Evolutionary conservation across 1,284 basidiomycete species (phyloP).

Genomic region (Leccinum pallidistipes): DNA sequence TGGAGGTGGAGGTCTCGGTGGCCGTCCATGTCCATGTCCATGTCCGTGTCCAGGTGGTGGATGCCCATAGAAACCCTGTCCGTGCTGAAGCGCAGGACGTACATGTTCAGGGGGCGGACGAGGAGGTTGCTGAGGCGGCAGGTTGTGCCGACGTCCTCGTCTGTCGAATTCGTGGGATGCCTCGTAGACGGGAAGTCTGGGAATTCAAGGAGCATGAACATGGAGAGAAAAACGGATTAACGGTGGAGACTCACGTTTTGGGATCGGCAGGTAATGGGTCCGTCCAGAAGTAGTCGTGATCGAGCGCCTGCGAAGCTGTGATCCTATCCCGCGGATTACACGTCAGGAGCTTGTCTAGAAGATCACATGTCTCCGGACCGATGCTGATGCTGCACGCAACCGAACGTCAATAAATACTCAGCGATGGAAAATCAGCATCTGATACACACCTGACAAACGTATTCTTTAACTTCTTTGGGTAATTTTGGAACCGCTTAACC

Average conservation of each 20-base stretch:
- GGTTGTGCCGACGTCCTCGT: constrained; percentile 57
- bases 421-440: constrained; percentile 21
- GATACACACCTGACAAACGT: constrained; percentile 55
- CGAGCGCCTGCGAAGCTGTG: constrained; percentile 85
- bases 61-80: constrained; percentile 30
- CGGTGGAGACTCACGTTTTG: constrained; percentile 56
- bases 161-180: constrained; percentile 86
- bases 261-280: constrained; percentile 84
- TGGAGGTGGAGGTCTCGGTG: constrained; percentile 21
- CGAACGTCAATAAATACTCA: constrained; percentile 9
- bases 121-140: constrained; percentile 18
- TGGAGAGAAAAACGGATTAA: background rate
- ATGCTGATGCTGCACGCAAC: constrained; percentile 42
- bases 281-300: constrained; percentile 93
- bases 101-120: constrained; percentile 28
- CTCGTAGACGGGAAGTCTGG: constrained; percentile 77
- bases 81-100: constrained; percentile 33
- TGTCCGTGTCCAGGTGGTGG: constrained; percentile 19
- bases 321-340: constrained; percentile 92
- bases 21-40: constrained; percentile 16
- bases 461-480: constrained; percentile 54
- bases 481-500: constrained; percentile 56
- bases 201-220: constrained; percentile 1
- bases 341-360: constrained; percentile 87
- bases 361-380: constrained; percentile 79